These are phyloP conservation scores for Pseudogymnoascus sp. DNA, from an alignment of 2,329 filamentous ascomycete species.

Conservation along the genomic window DNA sequence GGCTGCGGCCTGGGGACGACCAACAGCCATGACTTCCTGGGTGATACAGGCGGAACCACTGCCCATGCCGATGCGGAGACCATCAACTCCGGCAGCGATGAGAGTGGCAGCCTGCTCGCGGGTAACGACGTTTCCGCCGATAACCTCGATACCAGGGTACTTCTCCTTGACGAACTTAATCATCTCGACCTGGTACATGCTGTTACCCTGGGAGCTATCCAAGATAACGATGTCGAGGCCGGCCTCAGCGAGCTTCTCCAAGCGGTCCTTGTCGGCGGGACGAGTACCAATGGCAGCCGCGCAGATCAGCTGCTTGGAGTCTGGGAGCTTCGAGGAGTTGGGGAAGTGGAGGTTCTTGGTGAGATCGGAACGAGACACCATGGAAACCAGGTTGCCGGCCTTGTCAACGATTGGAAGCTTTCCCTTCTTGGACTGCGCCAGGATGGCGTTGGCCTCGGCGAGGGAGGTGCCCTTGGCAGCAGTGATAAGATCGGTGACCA, in stretches of 20 bases:
- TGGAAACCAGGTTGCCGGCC: conserved; percentile 78
- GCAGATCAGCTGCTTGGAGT: conserved; percentile 95
- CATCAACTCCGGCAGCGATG: conserved; percentile 91
- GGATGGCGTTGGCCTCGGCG: conserved; percentile 82
- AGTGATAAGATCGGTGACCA: conserved; percentile 92
- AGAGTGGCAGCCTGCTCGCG: conserved; percentile 88
- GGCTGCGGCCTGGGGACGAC: conserved; percentile 87
- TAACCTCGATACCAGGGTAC: conserved; percentile 83
- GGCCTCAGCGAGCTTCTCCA: conserved; percentile 84
- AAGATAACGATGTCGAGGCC: conserved; percentile 92
- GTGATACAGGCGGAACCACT: conserved; percentile 98
- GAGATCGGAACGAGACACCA: conserved; percentile 89
- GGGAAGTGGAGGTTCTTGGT: conserved; percentile 99
- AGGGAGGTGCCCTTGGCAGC: conserved; percentile 78
- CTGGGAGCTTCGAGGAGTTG: conserved; percentile 87
- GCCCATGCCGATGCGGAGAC: conserved; percentile 97
- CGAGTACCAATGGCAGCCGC: conserved; percentile 93
- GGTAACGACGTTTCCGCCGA: conserved; percentile 97
- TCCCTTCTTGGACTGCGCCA: conserved; percentile 95
- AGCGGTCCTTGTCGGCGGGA: conserved; percentile 81
- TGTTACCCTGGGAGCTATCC: conserved; percentile 96
- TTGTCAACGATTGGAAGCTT: conserved; percentile 90
- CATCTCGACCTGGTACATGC: conserved; percentile 98
- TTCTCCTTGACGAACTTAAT: conserved; percentile 89
- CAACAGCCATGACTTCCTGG: conserved; percentile 99